These are phyloP conservation scores for Hypholoma sublateritium DNA, from an alignment of 768 basidiomycete genomes.

Conservation along the genomic window DNA sequence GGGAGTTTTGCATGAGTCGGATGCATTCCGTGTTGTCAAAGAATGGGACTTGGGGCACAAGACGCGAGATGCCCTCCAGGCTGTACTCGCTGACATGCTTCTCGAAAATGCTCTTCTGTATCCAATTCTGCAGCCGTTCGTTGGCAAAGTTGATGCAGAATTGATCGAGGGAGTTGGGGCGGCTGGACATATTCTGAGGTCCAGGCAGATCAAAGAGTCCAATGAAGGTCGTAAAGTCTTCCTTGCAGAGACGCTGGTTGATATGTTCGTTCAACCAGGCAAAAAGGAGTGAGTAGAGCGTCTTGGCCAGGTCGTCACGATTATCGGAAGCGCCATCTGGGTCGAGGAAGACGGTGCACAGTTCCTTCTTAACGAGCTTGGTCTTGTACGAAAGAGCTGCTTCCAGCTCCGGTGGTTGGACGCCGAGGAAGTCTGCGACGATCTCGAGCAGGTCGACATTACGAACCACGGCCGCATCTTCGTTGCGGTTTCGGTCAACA, in stretches of 20 bases:
- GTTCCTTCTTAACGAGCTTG: slow-evolving; percentile 89
- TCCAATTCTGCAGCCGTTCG: slow-evolving; percentile 84
- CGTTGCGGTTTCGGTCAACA: slow-evolving; percentile 78
- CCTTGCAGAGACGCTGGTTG: slow-evolving; percentile 92
- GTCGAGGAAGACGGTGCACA: slow-evolving; percentile 97
- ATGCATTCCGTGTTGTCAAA: slow-evolving; percentile 93
- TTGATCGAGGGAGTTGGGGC: slow-evolving; percentile 92
- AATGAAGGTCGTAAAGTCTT: slow-evolving; percentile 90
- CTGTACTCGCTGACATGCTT: slow-evolving; percentile 80
- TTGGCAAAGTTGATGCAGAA: slow-evolving; percentile 97
- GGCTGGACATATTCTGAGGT: slow-evolving; percentile 83
- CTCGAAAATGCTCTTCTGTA: slow-evolving; percentile 80
- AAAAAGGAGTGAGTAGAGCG: slow-evolving; percentile 91
- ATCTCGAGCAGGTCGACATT: slow-evolving; percentile 81
- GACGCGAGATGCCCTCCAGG: slow-evolving; percentile 72
- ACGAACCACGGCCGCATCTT: slow-evolving; percentile 90
- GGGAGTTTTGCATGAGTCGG: slow-evolving; percentile 79
- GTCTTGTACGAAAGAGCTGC: slow-evolving; percentile 86
- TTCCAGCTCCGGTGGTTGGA: slow-evolving; percentile 72
- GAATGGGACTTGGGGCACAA: slow-evolving; percentile 72
- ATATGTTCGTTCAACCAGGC: slow-evolving; percentile 96
- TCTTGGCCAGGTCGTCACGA: slow-evolving; percentile 91
- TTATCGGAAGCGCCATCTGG: slow-evolving; percentile 92
- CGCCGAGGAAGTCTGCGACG: slow-evolving; percentile 90
- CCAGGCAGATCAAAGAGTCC: slow-evolving; percentile 95